phyloP scores from a whole-genome alignment of 768 basidiomycete species.

The Trametopsis cervina region DNA sequence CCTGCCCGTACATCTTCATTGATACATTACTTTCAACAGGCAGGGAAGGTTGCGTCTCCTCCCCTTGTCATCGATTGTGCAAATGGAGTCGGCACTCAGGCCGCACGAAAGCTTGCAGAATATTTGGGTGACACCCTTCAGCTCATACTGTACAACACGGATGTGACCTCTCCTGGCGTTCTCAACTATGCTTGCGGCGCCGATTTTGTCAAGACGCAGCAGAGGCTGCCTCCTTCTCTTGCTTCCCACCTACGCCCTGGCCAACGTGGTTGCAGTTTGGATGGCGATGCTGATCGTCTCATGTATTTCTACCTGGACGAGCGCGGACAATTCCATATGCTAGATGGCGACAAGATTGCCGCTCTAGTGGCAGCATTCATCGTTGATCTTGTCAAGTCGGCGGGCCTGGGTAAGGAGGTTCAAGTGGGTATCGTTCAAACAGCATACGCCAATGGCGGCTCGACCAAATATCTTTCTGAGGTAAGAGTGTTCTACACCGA shows the following conservation, averaged over 20 bases:
- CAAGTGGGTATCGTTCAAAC: constrained; percentile 96
- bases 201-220: constrained; percentile 93
- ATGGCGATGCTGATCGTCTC: constrained; percentile 95
- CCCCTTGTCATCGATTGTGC: constrained; percentile 90
- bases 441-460: constrained; percentile 96
- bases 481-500: constrained; percentile 39
- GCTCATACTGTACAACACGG: constrained; percentile 64
- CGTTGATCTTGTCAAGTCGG: constrained; percentile 78
- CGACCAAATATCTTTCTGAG: constrained; percentile 84
- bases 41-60: constrained; percentile 46
- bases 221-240: constrained; percentile 78
- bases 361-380: constrained; percentile 90
- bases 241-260: constrained; percentile 54
- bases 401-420: constrained; percentile 71
- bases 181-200: constrained; percentile 90
- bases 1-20: not conserved
- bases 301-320: constrained; percentile 93
- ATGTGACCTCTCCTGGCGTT: constrained; percentile 54
- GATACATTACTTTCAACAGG: constrained; percentile 33
- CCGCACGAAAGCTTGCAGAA: constrained; percentile 53
- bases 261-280: constrained; percentile 86
- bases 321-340: constrained; percentile 72
- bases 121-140: constrained; percentile 56
- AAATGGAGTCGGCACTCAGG: constrained; percentile 90
- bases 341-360: constrained; percentile 98